Evolutionary conservation across 2,329 filamentous ascomycete genomes (phyloP).

Genomic region (Fusarium protoensiforme): DNA sequence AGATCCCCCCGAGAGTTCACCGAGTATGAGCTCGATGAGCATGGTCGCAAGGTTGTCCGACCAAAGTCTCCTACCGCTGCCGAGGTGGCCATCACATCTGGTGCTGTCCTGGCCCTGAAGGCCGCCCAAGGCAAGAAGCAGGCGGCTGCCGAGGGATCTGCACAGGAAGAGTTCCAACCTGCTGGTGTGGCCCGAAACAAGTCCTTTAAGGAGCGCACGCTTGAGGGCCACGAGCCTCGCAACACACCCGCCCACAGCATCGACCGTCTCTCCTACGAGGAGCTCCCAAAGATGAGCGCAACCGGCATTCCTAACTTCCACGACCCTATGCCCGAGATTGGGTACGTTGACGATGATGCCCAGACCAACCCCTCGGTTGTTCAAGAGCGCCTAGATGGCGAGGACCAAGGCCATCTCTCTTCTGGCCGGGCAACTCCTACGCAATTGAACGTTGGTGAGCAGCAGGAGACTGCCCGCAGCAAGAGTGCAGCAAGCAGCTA

Average conservation of each 20-base stretch:
- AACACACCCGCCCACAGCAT: slow-evolving; percentile 69
- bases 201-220: slow-evolving; percentile 74
- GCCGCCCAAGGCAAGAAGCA: slow-evolving; percentile 61
- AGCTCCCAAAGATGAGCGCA: slow-evolving; percentile 69
- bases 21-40: slow-evolving; percentile 69
- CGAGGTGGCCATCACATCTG: slow-evolving; percentile 67
- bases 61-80: slow-evolving; percentile 64
- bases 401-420: slow-evolving; percentile 58
- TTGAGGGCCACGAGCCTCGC: slow-evolving; percentile 65
- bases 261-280: slow-evolving; percentile 65
- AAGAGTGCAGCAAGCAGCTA: slow-evolving; percentile 47
- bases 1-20: slow-evolving; percentile 58
- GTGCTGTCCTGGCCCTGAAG: slow-evolving; percentile 64
- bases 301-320: slow-evolving; percentile 76
- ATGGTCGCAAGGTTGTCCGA: slow-evolving; percentile 65
- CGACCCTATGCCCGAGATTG: slow-evolving; percentile 82
- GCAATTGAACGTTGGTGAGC: slow-evolving; percentile 42
- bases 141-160: slow-evolving; percentile 46
- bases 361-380: slow-evolving; percentile 89
- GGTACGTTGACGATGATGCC: slow-evolving; percentile 74
- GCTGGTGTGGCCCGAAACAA: slow-evolving; percentile 69
- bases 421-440: slow-evolving; percentile 66
- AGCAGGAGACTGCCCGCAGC: slow-evolving; percentile 44
- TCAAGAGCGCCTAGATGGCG: slow-evolving; percentile 75
- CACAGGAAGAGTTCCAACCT: slow-evolving; percentile 54